Evolutionary conservation across 441 rosid genomes (phyloP).

Genomic region (Euphorbia celastroides): DNA sequence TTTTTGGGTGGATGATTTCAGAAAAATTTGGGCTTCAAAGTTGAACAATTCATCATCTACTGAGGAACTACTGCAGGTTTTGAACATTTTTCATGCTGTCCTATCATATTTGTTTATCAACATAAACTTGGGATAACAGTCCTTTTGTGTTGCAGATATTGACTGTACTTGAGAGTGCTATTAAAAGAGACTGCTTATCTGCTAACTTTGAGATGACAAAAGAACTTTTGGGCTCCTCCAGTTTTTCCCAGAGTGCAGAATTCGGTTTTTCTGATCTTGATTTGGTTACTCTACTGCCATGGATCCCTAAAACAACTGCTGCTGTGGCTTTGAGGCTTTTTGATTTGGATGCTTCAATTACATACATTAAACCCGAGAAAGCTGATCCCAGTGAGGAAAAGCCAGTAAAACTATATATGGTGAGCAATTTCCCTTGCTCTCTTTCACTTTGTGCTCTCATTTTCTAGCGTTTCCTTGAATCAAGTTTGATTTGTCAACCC

Average conservation of each 20-base stretch:
- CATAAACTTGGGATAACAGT: not conserved
- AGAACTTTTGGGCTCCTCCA: slow-evolving; percentile 48
- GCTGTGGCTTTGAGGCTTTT: slow-evolving; percentile 84
- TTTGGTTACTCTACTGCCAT: slow-evolving; percentile 60
- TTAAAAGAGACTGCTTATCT: slow-evolving; percentile 58
- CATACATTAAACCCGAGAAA: slow-evolving; percentile 49
- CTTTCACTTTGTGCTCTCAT: not conserved
- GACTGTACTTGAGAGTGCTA: slow-evolving; percentile 69
- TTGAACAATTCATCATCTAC: slow-evolving; percentile 53
- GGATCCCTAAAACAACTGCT: slow-evolving; percentile 82
- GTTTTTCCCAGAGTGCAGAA: slow-evolving; percentile 13
- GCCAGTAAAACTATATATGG: slow-evolving; percentile 35
- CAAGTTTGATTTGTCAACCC: slow-evolving; percentile 1
- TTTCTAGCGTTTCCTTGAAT: not conserved
- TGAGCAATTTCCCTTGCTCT: slow-evolving; percentile 24
- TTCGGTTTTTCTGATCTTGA: slow-evolving; percentile 26
- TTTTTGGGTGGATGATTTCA: slow-evolving; percentile 54
- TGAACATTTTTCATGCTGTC: not conserved
- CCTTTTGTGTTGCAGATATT: slow-evolving; percentile 43
- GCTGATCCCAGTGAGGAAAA: slow-evolving; percentile 36
- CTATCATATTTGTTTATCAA: not conserved
- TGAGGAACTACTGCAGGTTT: slow-evolving; percentile 77
- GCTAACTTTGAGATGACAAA: slow-evolving; percentile 63
- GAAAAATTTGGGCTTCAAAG: slow-evolving; percentile 57
- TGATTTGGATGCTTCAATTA: slow-evolving; percentile 69